These are phyloP conservation scores for Dillenia suffruticosa DNA, from an alignment of 164 flowering plant species.

Conservation along the genomic window DNA sequence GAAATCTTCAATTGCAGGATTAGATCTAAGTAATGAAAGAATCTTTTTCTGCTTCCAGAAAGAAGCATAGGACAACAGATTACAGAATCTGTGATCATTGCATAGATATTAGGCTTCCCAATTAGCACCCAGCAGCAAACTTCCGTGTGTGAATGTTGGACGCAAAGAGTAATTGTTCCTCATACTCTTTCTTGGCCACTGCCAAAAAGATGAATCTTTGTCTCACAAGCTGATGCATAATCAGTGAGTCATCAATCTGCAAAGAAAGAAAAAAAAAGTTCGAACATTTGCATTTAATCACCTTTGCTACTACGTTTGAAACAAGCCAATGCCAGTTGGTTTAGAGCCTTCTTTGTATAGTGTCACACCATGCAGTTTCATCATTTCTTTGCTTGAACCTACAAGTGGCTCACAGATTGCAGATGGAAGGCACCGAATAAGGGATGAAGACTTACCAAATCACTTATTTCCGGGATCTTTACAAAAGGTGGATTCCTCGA, in stretches of 20 bases:
- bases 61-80: constrained; percentile 81
- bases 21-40: constrained; percentile 48
- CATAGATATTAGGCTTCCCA: constrained; percentile 73
- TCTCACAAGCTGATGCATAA: constrained; percentile 1
- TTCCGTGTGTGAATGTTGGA: constrained; percentile 90
- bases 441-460: constrained; percentile 61
- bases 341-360: constrained; percentile 78
- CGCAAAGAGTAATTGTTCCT: constrained; percentile 64
- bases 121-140: constrained; percentile 71
- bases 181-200: constrained; percentile 76
- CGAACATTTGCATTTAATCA: constrained; percentile 15
- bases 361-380: constrained; percentile 56
- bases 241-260: neutral
- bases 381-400: constrained; percentile 62
- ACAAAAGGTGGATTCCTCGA: constrained; percentile 82
- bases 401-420: constrained; percentile 42
- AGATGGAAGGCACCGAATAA: constrained; percentile 82
- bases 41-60: constrained; percentile 64
- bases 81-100: constrained; percentile 73
- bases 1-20: constrained; percentile 74
- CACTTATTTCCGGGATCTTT: constrained; percentile 66
- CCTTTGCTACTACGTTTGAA: constrained; percentile 85
- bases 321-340: constrained; percentile 86
- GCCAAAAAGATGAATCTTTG: constrained; percentile 10
- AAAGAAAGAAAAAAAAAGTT: neutral